Base-by-base conservation (phyloP, 345 rosid genomes). In the Populus davidiana region DNA sequence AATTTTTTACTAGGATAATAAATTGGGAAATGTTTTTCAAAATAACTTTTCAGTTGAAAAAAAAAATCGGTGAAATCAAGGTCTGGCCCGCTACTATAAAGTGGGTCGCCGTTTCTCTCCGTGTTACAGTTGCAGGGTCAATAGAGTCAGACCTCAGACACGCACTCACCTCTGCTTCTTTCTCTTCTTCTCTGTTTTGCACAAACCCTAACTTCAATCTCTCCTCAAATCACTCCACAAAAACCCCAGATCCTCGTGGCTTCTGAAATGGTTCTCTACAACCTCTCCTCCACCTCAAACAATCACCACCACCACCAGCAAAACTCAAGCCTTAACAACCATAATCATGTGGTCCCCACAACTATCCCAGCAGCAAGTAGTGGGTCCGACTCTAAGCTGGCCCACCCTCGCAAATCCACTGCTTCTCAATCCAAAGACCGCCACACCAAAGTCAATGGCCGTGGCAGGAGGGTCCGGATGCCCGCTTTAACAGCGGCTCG, bases 401-500 rank as follows among this genome's bases (percentile, higher is more conserved):
- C 73, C 70, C 67, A 67, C 18, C 61, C 81, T 18, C 85, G 79
- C 25, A 85, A 80, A 68, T 54, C 74, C 29, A n/a, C 43, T 64
- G 12, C 49, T 29, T 72, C 69, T 4, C 17, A 29, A 3, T 67
- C 91, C 27, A 87, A 79, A 61, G 97, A 92, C 85, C 93, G 94
- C 25, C 97, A 90, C 77, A 85, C 88, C 66, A 92, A 90, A 72
- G 92, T 92, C 35, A 84, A 92, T 76, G 93, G 94, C 80, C 73
- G 94, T 52, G 90, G 97, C 33, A 89, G 93, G 69, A 86, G 94
- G 13, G 90, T 92, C 9, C 91, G 94, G 75, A 86, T 90, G 88
- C 92, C 93, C 1, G 87, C 90, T 1, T 86, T 92, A 29, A 85
- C 89, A 77, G 94, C 93, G 5, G 93, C 97, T 63, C 76, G 94